These are phyloP conservation scores for Linnemannia exigua DNA, from an alignment of 192 early-diverging fungal genomes.

Conservation along the genomic window DNA sequence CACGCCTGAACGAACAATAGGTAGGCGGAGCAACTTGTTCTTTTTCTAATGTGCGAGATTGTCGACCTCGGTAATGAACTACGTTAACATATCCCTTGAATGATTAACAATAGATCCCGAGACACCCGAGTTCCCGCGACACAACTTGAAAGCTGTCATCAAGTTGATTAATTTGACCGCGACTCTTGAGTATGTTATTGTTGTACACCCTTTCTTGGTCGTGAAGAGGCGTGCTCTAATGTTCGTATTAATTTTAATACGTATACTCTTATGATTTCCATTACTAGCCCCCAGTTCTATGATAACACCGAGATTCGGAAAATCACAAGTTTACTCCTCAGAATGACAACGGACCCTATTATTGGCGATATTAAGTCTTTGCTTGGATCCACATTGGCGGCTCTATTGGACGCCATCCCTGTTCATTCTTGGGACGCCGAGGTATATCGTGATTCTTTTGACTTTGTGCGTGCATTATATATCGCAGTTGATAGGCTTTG, in stretches of 20 bases:
- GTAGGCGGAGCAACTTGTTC: slow-evolving; percentile 14
- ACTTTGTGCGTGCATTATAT: neutral
- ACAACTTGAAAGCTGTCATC: slow-evolving; percentile 37
- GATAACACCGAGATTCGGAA: slow-evolving; percentile 17
- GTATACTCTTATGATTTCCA: neutral
- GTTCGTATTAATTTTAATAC: neutral
- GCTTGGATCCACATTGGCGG: slow-evolving; percentile 32
- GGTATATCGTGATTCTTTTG: neutral
- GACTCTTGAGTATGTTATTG: slow-evolving; percentile 36
- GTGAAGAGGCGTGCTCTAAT: too few species aligned
- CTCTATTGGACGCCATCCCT: slow-evolving; percentile 35
- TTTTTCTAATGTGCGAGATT: neutral
- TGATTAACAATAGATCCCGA: slow-evolving; percentile 16
- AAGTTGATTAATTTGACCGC: slow-evolving; percentile 42
- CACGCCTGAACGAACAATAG: slow-evolving; percentile 1
- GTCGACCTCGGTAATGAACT: neutral
- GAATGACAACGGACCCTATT: slow-evolving; percentile 51
- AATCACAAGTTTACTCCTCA: slow-evolving; percentile 31
- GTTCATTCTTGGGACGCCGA: slow-evolving; percentile 19
- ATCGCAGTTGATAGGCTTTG: neutral
- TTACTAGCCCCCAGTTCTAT: slow-evolving; percentile 39
- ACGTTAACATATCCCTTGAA: neutral
- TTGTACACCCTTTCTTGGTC: neutral
- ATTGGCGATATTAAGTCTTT: slow-evolving; percentile 46
- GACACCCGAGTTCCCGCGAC: slow-evolving; percentile 31